phyloP scores from a whole-genome alignment of 176 grass and related monocot species.

The Oryza meridionalis region DNA sequence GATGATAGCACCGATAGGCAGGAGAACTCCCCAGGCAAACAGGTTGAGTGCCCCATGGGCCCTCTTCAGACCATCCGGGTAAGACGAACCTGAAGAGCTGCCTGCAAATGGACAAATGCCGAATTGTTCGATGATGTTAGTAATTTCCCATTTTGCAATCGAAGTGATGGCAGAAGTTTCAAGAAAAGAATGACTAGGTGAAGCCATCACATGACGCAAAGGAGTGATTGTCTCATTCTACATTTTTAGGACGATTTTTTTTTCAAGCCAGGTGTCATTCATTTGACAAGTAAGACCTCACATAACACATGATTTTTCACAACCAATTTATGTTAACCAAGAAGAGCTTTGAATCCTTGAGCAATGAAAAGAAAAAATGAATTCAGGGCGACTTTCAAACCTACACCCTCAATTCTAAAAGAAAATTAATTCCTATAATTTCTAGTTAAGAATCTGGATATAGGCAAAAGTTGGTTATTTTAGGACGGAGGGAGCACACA shows the following conservation, averaged over 20 bases:
- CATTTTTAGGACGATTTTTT: neutral
- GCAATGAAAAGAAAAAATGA: neutral
- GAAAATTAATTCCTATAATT: no score
- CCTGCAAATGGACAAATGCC: conserved; percentile 46
- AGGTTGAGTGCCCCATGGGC: conserved; percentile 86
- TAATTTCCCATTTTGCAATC: neutral
- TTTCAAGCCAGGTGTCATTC: neutral
- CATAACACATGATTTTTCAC: conserved; percentile 15
- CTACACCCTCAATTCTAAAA: neutral
- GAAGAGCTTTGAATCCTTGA: neutral
- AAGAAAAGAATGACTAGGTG: conserved; percentile 9
- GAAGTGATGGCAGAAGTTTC: neutral
- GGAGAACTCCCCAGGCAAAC: conserved; percentile 89
- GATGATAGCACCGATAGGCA: conserved; percentile 81
- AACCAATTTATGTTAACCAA: neutral
- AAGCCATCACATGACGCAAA: conserved; percentile 5
- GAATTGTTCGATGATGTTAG: conserved; percentile 21
- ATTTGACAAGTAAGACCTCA: neutral
- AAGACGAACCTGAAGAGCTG: conserved; percentile 56
- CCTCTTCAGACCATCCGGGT: conserved; percentile 70
- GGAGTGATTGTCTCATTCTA: neutral
- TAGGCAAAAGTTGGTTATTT: no score
- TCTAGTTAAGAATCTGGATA: no score
- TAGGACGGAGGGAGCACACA: no score
- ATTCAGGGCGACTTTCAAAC: neutral